A percentile compares a stretch with the other conserved stretches of the same genome.
Evolutionary conservation across 148 eudicot genomes (phyloP).

Genomic region (Vaccinium darrowii): DNA sequence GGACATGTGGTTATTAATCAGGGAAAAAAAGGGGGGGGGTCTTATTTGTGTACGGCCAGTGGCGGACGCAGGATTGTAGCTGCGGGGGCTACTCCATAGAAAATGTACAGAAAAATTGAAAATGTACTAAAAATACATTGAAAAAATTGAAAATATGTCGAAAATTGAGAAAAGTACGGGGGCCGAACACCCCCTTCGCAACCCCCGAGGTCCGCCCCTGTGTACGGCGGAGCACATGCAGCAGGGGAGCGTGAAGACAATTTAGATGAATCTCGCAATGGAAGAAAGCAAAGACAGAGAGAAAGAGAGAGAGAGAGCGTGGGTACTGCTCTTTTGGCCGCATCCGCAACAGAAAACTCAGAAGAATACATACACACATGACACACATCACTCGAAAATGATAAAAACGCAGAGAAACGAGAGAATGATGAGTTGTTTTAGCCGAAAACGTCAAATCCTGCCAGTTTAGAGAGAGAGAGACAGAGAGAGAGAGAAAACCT

Average conservation of each 20-base stretch:
- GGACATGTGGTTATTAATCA: no score
- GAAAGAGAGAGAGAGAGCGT: not conserved
- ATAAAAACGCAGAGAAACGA: slow-evolving; percentile 10
- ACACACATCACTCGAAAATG: not conserved
- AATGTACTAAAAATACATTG: no score
- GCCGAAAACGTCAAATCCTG: slow-evolving; percentile 12
- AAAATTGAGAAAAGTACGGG: no score
- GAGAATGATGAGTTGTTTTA: slow-evolving; percentile 5
- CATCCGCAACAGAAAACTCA: not conserved
- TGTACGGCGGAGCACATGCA: not conserved
- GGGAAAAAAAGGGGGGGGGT: no score
- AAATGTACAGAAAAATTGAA: no score
- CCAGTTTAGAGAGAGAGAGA: not conserved
- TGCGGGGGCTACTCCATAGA: no score
- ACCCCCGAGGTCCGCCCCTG: no score
- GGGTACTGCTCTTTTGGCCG: not conserved
- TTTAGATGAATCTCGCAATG: not conserved
- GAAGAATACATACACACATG: no score
- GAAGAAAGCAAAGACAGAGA: not conserved
- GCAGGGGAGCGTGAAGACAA: not conserved
- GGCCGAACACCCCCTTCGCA: no score
- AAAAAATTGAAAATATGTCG: no score
- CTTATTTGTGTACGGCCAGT: no score
- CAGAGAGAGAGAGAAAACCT: slow-evolving; percentile 16
- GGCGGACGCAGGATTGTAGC: no score